Evolutionary conservation across 179 eudicot genomes (phyloP).

Genomic region (Monotropa hypopitys): DNA sequence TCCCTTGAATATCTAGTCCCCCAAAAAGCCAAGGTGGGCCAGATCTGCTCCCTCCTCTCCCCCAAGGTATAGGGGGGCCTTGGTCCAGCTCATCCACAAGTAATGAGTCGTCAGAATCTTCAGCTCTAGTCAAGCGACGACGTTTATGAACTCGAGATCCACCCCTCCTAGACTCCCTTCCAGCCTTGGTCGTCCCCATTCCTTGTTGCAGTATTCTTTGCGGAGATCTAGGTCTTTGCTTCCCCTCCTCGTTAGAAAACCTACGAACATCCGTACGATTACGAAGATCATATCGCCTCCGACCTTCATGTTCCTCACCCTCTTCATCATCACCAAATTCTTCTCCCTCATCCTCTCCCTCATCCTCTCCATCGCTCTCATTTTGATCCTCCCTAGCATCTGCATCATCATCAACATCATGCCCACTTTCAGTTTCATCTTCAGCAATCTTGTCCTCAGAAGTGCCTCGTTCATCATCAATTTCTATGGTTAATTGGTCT

Average conservation of each 20-base stretch:
- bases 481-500: slow-evolving; percentile 22
- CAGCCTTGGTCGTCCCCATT: slow-evolving; percentile 64
- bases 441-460: slow-evolving; percentile 61
- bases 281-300: slow-evolving; percentile 88
- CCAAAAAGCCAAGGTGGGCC: slow-evolving; percentile 94
- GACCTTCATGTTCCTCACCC: slow-evolving; percentile 80
- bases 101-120: slow-evolving; percentile 97
- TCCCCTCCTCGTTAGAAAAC: slow-evolving; percentile 59
- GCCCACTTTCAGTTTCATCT: slow-evolving; percentile 63
- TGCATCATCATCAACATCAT: slow-evolving; percentile 52
- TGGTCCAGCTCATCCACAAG: slow-evolving; percentile 97
- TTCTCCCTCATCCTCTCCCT: slow-evolving; percentile 32
- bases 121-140: slow-evolving; percentile 73
- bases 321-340: slow-evolving; percentile 59
- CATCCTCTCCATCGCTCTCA: slow-evolving; percentile 42
- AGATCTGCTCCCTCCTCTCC: slow-evolving; percentile 77
- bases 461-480: slow-evolving; percentile 64
- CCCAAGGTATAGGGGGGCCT: slow-evolving; percentile 92
- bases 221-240: slow-evolving; percentile 89
- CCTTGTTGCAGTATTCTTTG: slow-evolving; percentile 90
- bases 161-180: slow-evolving; percentile 80
- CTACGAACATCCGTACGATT: slow-evolving; percentile 88
- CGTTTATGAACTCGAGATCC: slow-evolving; percentile 89
- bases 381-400: slow-evolving; percentile 57
- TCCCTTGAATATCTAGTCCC: slow-evolving; percentile 77